A percentile compares a stretch with the other conserved stretches of the same genome.
phyloP scores from a whole-genome alignment of 2,329 filamentous ascomycete species.

The Ophiostoma sp. region DNA sequence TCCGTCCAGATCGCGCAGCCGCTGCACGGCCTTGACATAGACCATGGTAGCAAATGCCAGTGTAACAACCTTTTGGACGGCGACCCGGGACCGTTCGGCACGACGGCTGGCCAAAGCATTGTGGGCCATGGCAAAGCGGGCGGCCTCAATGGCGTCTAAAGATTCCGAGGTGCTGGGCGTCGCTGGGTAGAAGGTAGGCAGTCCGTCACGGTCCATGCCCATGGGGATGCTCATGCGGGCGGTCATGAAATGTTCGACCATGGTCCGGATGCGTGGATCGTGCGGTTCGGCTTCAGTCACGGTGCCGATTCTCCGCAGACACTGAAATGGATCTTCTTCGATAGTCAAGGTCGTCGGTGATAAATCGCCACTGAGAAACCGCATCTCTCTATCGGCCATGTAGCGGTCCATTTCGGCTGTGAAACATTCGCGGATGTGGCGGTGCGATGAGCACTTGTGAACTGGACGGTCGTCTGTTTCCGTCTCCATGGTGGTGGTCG shows the following conservation, averaged over 20 bases:
- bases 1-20: not conserved
- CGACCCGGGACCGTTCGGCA: not conserved
- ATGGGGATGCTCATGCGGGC: not conserved
- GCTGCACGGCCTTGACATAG: not conserved
- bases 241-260: not conserved
- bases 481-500: not conserved
- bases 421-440: not conserved
- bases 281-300: not conserved
- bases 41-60: not conserved
- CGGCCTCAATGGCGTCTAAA: not conserved
- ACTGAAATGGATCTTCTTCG: no score
- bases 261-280: not conserved
- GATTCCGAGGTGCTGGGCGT: not conserved
- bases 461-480: not conserved
- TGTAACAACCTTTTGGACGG: not conserved
- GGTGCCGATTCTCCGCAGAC: no score
- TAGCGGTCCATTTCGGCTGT: not conserved
- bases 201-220: not conserved
- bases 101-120: not conserved
- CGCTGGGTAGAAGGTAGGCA: not conserved
- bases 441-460: not conserved
- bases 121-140: not conserved
- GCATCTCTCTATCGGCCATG: not conserved
- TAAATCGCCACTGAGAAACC: not conserved
- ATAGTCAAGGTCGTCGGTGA: no score